Evolutionary conservation across 2,329 filamentous ascomycete species (phyloP).

Genomic region (Scedosporium apiospermum): DNA sequence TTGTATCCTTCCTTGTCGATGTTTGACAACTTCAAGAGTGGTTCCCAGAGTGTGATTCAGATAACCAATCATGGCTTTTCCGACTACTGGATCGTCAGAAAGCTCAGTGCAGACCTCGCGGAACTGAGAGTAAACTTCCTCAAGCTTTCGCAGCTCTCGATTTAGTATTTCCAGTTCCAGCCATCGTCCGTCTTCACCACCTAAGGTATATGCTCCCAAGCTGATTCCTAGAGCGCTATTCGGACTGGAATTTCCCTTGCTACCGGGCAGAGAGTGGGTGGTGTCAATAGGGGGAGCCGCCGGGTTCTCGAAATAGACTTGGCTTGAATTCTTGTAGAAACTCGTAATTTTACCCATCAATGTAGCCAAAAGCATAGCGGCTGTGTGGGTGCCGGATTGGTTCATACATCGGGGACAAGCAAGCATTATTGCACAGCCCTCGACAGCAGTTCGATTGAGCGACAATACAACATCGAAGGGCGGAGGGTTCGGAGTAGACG

Average conservation of each 20-base stretch:
- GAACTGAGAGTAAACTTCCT: slow-evolving; percentile 35
- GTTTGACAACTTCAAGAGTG: slow-evolving; percentile 30
- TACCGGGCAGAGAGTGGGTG: neutral
- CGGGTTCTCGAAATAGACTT: slow-evolving; percentile 26
- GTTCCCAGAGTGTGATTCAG: slow-evolving; percentile 32
- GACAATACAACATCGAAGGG: slow-evolving; percentile 35
- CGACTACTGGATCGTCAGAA: slow-evolving; percentile 31
- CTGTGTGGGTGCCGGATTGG: slow-evolving; percentile 31
- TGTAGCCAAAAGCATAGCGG: slow-evolving; percentile 39
- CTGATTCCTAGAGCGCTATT: slow-evolving; percentile 24
- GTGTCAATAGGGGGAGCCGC: neutral
- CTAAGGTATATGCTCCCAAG: slow-evolving; percentile 34
- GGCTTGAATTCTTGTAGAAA: slow-evolving; percentile 33
- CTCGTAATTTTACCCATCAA: slow-evolving; percentile 37
- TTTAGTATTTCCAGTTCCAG: slow-evolving; percentile 37
- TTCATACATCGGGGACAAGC: slow-evolving; percentile 34
- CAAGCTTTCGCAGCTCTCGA: slow-evolving; percentile 37
- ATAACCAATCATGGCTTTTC: slow-evolving; percentile 34
- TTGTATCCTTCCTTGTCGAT: slow-evolving; percentile 19
- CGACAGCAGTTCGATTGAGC: slow-evolving; percentile 37
- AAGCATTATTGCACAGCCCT: slow-evolving; percentile 37
- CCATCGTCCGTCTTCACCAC: slow-evolving; percentile 35
- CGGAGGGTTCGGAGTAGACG: slow-evolving; percentile 25
- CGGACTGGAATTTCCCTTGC: neutral
- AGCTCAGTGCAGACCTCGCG: slow-evolving; percentile 29